Evolutionary conservation across 257 asterid species (phyloP), one percentile per base, ranked within the genome.

Genomic region (Lantana camara): DNA sequence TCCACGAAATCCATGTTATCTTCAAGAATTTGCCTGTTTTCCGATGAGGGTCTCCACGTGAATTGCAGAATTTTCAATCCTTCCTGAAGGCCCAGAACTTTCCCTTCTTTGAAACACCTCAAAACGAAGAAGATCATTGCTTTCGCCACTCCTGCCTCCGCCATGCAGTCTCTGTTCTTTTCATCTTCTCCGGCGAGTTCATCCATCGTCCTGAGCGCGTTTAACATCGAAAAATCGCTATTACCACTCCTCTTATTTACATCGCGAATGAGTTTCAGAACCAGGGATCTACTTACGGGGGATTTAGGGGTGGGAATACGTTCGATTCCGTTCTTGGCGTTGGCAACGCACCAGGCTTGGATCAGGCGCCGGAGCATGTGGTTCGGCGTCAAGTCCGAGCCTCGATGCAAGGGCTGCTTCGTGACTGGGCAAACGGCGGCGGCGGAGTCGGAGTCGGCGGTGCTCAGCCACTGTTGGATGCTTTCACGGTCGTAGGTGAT

Each of bases 401-500:
- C 80, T 27, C 69, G 67, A 1, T 89, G 63, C 21, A 93, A 54
- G 20, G 74, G 76, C 76, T 81, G 96, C 56, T 88, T 93, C 3
- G 99, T 90, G 9, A 78, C 83, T 0, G 99, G 99, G 59, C 99
- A 90, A 2, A 53, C 67, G 9, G 75, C 32, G 34, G 55, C 9
- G 17, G 50, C 50, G 15, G 3, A 5, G 48, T 3, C 53, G 47
- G 65, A 9, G 0, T 21, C 70, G 14, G 76, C 57, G 14, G 76
- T 67, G 21, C 22, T 45, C 15, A 87, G 68, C 99, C 99, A 93
- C 16, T 75, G 69, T 32, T 93, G 83, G 73, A 93, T 90, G 85
- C 77, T 77, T 42, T 90, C 85, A 3, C 97, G 83, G 68, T 94
- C 96, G 69, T 94, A 94, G 4, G 96, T 90, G 59, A 94, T 94